These are phyloP conservation scores for Zygotorulaspora florentina DNA, from an alignment of 805 yeast genomes.

Conservation along the genomic window DNA sequence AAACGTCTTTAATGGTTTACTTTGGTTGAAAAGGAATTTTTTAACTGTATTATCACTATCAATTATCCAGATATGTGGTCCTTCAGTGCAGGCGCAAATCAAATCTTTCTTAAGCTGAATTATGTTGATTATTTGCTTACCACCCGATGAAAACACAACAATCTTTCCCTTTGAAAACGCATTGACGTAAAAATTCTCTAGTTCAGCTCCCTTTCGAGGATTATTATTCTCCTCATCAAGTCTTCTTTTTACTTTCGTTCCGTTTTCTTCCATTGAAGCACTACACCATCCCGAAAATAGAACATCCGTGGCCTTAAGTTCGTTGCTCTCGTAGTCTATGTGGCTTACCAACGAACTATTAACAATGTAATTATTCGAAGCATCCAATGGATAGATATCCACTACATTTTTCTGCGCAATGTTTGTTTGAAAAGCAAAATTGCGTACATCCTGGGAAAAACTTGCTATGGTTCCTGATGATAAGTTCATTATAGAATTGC, in stretches of 20 bases:
- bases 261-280: conserved; percentile 2
- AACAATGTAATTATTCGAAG: conserved; percentile 21
- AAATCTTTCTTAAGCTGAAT: conserved; percentile 36
- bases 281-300: conserved; percentile 30
- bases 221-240: conserved; percentile 17
- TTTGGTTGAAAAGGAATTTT: conserved; percentile 29
- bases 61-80: conserved; percentile 34
- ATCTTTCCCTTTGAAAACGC: conserved; percentile 30
- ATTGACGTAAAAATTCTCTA: conserved; percentile 30
- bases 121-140: conserved; percentile 36
- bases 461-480: conserved; percentile 22
- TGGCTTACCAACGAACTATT: conserved; percentile 31
- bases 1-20: conserved; percentile 36
- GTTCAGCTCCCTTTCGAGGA: neutral
- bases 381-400: conserved; percentile 33
- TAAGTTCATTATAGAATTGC: conserved; percentile 12
- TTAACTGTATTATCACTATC: conserved; percentile 34
- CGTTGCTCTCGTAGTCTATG: conserved; percentile 33
- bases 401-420: conserved; percentile 34
- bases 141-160: conserved; percentile 32
- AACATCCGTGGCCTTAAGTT: conserved; percentile 26
- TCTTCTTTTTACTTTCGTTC: conserved; percentile 23
- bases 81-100: conserved; percentile 36
- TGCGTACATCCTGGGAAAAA: conserved; percentile 31
- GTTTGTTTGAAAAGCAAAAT: conserved; percentile 34